Base-by-base conservation (phyloP, 176 grass and related monocot genomes). In the Phoenix dactylifera region DNA sequence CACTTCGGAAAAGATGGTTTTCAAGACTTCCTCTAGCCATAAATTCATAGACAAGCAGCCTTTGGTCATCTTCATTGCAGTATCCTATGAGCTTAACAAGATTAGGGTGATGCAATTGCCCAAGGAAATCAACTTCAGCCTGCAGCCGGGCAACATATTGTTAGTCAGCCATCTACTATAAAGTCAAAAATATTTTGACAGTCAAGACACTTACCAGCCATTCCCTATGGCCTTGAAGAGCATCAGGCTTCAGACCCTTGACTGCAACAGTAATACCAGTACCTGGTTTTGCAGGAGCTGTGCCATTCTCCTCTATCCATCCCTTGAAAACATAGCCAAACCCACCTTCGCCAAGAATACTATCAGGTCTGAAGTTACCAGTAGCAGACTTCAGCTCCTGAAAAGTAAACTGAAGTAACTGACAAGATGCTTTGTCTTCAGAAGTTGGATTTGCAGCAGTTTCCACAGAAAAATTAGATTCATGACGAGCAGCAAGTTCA, bases 1-100 rank as follows among this genome's bases (percentile, higher is more conserved):
- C 79, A 98, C 93, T 92, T 86, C 93, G 83, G 73, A 98, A 98
- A 79, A 98, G 73, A 79, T 98, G 93, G 60, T 98, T 98, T 92
- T 98, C 93, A 81, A 98, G 88, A 78, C 93, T 92, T 68, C 93
- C 93, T 22, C 87, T 63, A 32, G 88, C 79, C 93, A 92, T 92
- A 80, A 92, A 98, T 72, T 98, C 93, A 78, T 98, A 98, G 16
- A 98, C 93, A 77, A 98, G 87, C 53, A 98, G 65, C 62, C 93
- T 85, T 68, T 98, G 84, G 30, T 92, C 93, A 88, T 97, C 81
- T 78, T 97, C 84, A 39, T 83, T 97, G 73, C 93, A 97, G 59
- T 97, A 97, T 69, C 87, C 93, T 80, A 88, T 91, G 51, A 91
- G 76, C 93, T 97, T 97, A 50, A 97, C 93, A 78, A 97, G 93